Conservation (phyloP, 2,329 filamentous ascomycete species). For the Moelleriella libera region DNA sequence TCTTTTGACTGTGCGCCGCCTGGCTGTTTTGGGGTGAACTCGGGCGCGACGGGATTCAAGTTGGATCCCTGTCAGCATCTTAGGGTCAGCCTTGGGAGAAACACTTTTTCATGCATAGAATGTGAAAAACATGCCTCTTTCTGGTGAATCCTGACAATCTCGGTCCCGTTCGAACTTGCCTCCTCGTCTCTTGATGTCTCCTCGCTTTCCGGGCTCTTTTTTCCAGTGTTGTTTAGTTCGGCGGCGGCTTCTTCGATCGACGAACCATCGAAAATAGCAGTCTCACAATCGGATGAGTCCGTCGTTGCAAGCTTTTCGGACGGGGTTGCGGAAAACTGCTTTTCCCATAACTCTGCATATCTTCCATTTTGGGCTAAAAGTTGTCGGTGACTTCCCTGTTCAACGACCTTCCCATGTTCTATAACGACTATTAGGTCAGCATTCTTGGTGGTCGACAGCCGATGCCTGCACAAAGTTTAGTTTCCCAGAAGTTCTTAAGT, state of each 20-base stretch:
- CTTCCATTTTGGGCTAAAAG: conserved; percentile 39
- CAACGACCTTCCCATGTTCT: conserved; percentile 45
- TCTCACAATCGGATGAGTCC: too few relatives aligned
- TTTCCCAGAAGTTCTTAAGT: too few relatives aligned
- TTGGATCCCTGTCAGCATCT: conserved; percentile 29
- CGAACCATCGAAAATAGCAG: too few relatives aligned
- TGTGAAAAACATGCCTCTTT: conserved; percentile 29
- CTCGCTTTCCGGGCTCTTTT: too few relatives aligned
- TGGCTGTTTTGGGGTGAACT: conserved; percentile 33
- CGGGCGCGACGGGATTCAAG: conserved; percentile 40
- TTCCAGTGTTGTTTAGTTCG: too few relatives aligned
- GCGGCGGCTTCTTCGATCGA: too few relatives aligned
- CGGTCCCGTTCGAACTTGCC: conserved; percentile 6
- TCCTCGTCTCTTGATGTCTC: too few relatives aligned
- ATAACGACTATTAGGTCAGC: conserved; percentile 55
- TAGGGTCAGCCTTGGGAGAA: background rate
- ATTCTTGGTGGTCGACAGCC: conserved; percentile 57
- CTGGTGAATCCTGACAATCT: conserved; percentile 20
- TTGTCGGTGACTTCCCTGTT: conserved; percentile 46
- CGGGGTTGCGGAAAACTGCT: too few relatives aligned
- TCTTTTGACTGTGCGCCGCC: background rate
- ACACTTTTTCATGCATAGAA: background rate
- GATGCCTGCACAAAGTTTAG: conserved; percentile 31
- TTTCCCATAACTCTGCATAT: background rate
- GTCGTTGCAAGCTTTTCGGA: too few relatives aligned